phyloP scores from a whole-genome alignment of 805 yeast genomes.

The Sugiyamaella lignohabitans region DNA sequence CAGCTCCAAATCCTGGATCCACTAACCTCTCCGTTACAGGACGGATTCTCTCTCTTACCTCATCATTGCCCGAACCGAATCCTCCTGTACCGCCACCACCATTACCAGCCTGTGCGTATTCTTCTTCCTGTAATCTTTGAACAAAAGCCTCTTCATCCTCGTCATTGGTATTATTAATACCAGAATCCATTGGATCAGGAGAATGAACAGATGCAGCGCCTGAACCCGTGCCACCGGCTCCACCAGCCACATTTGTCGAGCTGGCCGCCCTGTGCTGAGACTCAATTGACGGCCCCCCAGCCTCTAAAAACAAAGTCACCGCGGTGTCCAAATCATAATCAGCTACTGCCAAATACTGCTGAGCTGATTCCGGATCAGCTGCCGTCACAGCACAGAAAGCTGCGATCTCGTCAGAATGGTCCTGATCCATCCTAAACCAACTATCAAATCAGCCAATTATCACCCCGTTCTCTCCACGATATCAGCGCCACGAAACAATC shows the following conservation, averaged over 20 bases:
- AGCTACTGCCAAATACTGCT: slow-evolving; percentile 70
- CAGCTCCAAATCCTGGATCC: slow-evolving; percentile 35
- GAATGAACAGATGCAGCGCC: neutral
- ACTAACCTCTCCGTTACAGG: slow-evolving; percentile 74
- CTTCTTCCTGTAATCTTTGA: slow-evolving; percentile 25
- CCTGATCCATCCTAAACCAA: slow-evolving; percentile 24
- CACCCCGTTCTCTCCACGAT: too few relatives aligned
- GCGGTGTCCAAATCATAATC: slow-evolving; percentile 78
- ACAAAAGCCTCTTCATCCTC: slow-evolving; percentile 21
- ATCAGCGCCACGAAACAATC: too few relatives aligned
- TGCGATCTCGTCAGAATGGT: slow-evolving; percentile 42
- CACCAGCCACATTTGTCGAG: neutral
- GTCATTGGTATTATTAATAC: neutral
- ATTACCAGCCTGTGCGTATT: slow-evolving; percentile 26
- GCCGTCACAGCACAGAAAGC: slow-evolving; percentile 82
- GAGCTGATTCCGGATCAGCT: slow-evolving; percentile 60
- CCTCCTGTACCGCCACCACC: too few relatives aligned
- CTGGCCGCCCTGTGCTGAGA: slow-evolving; percentile 15
- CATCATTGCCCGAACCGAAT: too few relatives aligned
- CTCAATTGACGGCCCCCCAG: slow-evolving; percentile 34
- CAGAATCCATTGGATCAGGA: neutral
- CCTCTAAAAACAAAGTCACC: slow-evolving; percentile 72
- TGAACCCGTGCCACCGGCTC: neutral
- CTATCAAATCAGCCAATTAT: too few relatives aligned
- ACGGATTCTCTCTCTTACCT: slow-evolving; percentile 71